These are phyloP conservation scores for Pythium dissotocum DNA, from an alignment of 352 stramenopile species.

Conservation along the genomic window DNA sequence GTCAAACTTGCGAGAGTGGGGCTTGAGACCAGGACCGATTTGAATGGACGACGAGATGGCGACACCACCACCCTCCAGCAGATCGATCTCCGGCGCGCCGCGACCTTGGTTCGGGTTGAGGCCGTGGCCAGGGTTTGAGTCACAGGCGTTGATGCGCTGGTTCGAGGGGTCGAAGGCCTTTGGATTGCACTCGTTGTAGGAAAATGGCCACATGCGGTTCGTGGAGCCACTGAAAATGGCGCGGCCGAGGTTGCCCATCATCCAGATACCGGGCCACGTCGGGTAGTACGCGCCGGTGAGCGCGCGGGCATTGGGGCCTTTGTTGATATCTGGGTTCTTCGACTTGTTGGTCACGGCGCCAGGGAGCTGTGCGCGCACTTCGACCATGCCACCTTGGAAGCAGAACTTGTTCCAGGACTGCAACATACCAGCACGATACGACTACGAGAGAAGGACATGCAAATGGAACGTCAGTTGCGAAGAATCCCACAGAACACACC, in stretches of 20 bases:
- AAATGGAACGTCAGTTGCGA: conserved; percentile 58
- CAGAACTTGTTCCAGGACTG: conserved; percentile 94
- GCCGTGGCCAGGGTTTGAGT: conserved; percentile 82
- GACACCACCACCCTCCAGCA: conserved; percentile 73
- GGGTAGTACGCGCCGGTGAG: conserved; percentile 30
- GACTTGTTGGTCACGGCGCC: conserved; percentile 55
- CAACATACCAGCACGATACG: conserved; percentile 73
- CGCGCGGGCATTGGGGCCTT: conserved; percentile 26
- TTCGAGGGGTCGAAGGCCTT: conserved; percentile 54
- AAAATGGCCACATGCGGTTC: conserved; percentile 92
- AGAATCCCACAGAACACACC: too few species aligned
- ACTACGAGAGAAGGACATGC: conserved; percentile 35
- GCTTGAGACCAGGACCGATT: conserved; percentile 40
- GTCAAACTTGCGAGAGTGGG: conserved; percentile 47
- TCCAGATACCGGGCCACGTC: conserved; percentile 89
- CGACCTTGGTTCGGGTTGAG: conserved; percentile 46
- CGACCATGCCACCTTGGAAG: conserved; percentile 90
- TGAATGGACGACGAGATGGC: conserved; percentile 81
- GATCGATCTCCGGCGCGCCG: conserved; percentile 90
- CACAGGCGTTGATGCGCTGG: conserved; percentile 88
- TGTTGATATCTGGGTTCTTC: conserved; percentile 35
- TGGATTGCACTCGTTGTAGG: conserved; percentile 83
- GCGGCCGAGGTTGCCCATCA: conserved; percentile 32
- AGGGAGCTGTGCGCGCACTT: conserved; percentile 84
- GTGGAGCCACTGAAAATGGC: conserved; percentile 58